Evolutionary conservation across 306 rosid species (phyloP).

Genomic region (Phaseolus lunatus): DNA sequence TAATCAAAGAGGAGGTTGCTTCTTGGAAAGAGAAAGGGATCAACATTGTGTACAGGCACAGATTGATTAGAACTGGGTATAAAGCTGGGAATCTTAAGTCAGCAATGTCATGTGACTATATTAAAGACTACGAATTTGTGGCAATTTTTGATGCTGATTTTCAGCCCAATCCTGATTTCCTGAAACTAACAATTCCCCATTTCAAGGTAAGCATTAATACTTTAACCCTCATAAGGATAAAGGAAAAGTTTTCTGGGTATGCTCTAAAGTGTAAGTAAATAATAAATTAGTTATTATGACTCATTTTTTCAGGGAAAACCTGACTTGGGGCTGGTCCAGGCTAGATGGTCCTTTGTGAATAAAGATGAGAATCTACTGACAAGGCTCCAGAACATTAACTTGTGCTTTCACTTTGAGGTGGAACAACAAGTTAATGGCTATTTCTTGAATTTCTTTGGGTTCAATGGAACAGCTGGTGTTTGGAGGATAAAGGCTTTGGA

Average conservation of each 20-base stretch:
- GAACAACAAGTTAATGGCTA: slow-evolving; percentile 98
- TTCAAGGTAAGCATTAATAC: slow-evolving; percentile 73
- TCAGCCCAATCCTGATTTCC: slow-evolving; percentile 92
- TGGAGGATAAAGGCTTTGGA: slow-evolving; percentile 96
- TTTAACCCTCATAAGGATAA: background rate
- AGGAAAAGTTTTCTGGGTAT: background rate
- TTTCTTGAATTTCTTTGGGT: slow-evolving; percentile 91
- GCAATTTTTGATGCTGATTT: slow-evolving; percentile 98
- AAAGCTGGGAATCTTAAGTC: slow-evolving; percentile 98
- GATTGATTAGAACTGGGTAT: slow-evolving; percentile 93
- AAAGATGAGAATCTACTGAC: slow-evolving; percentile 94
- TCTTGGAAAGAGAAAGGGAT: slow-evolving; percentile 84
- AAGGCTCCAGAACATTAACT: slow-evolving; percentile 91
- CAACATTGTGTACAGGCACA: slow-evolving; percentile 85
- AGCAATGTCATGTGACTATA: slow-evolving; percentile 93
- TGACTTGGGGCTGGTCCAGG: slow-evolving; percentile 92
- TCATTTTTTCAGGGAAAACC: slow-evolving; percentile 77
- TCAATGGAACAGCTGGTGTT: slow-evolving; percentile 98
- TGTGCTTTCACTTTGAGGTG: slow-evolving; percentile 99
- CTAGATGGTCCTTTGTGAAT: slow-evolving; percentile 95
- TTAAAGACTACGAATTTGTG: slow-evolving; percentile 86
- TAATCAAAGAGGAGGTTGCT: slow-evolving; percentile 80
- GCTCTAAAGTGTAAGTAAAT: slow-evolving; percentile 6
- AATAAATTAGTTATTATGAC: background rate
- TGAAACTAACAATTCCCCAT: slow-evolving; percentile 84